Conservation (phyloP, 176 grass and related monocot genomes). For the barley (Hordeum vulgare) region MorexV3_pseudomolecules_assembly NC_058519.1:523869469-523869968, state of each 20-base stretch:
- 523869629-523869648: constrained; percentile 63
- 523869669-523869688: constrained; percentile 36
- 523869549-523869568: constrained; percentile 48
- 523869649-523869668: constrained; percentile 45
- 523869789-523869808: background rate
- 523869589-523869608: constrained; percentile 49
- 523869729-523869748: constrained; percentile 20
- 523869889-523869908: constrained; percentile 55
- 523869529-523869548: constrained; percentile 41
- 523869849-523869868: constrained; percentile 45
- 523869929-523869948: constrained; percentile 4
- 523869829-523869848: constrained; percentile 40
- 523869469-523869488: constrained; percentile 72
- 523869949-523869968: background rate
- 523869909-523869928: constrained; percentile 44
- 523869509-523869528: constrained; percentile 35
- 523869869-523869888: constrained; percentile 62
- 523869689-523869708: constrained; percentile 59
- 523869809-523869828: constrained; percentile 22
- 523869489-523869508: constrained; percentile 58
- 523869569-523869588: constrained; percentile 42
- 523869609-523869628: constrained; percentile 39
- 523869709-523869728: constrained; percentile 23
- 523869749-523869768: constrained; percentile 45
- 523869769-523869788: constrained; percentile 28